These are phyloP conservation scores for Ogataea polymorpha DNA, from an alignment of 805 yeast genomes.

Conservation along the genomic window DNA sequence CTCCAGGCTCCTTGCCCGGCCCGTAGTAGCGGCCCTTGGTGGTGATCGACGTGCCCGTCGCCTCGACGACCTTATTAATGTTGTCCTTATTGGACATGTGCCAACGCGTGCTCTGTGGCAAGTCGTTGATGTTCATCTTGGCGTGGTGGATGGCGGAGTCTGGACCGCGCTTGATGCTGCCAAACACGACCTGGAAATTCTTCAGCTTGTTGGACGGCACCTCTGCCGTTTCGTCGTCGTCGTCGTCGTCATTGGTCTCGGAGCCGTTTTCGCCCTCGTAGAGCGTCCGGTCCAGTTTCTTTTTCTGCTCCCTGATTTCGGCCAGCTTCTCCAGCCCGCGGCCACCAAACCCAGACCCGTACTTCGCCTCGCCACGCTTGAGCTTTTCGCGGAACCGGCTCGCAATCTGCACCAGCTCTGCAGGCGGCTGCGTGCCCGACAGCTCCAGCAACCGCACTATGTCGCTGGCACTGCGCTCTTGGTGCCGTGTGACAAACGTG, in stretches of 20 bases:
- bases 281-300: slow-evolving; percentile 47
- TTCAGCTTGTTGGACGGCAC: slow-evolving; percentile 26
- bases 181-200: slow-evolving; percentile 46
- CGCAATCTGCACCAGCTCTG: slow-evolving; percentile 48
- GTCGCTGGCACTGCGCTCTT: slow-evolving; percentile 64
- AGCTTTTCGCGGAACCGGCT: slow-evolving; percentile 55
- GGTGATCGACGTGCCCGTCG: slow-evolving; percentile 74
- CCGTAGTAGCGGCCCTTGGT: slow-evolving; percentile 77
- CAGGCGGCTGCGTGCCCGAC: slow-evolving; percentile 54
- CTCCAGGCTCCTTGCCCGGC: slow-evolving; percentile 51
- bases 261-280: slow-evolving; percentile 36
- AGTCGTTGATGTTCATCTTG: slow-evolving; percentile 73
- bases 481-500: slow-evolving; percentile 62
- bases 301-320: slow-evolving; percentile 49
- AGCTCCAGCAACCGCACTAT: slow-evolving; percentile 64
- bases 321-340: slow-evolving; percentile 82
- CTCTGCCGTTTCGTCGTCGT: slow-evolving; percentile 15
- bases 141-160: slow-evolving; percentile 57
- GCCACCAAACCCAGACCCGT: slow-evolving; percentile 86
- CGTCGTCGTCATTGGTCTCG: slow-evolving; percentile 21
- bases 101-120: slow-evolving; percentile 82
- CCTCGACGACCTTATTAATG: slow-evolving; percentile 60
- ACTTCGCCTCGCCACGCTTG: slow-evolving; percentile 59
- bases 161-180: slow-evolving; percentile 41
- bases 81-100: slow-evolving; percentile 66